A percentile compares a stretch with the other conserved stretches of the same genome.
phyloP scores from a whole-genome alignment of 1,284 basidiomycete species.

The Cutaneotrichosporon sp. region DNA sequence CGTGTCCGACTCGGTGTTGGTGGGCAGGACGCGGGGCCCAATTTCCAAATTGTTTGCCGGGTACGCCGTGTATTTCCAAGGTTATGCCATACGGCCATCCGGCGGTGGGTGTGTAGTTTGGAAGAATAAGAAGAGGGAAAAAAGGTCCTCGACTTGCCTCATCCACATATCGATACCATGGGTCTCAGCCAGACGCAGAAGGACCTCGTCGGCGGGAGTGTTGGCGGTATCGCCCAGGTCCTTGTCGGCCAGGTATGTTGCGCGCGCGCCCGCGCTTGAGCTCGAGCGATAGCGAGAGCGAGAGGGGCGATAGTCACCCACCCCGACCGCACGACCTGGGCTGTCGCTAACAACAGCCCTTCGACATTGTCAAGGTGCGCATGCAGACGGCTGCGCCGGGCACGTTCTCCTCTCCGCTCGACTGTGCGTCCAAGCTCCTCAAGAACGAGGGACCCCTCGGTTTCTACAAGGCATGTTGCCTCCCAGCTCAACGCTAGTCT shows the following conservation, averaged over 20 bases:
- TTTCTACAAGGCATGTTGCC: constrained; percentile 77
- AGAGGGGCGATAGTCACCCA: too few relatives aligned
- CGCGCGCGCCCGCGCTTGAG: too few relatives aligned
- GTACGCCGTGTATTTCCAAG: background rate
- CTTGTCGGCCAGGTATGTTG: constrained; percentile 68
- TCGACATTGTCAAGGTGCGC: constrained; percentile 92
- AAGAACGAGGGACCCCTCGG: constrained; percentile 87
- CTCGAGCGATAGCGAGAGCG: too few relatives aligned
- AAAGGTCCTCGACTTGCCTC: background rate
- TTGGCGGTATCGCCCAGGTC: constrained; percentile 83
- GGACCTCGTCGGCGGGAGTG: constrained; percentile 77
- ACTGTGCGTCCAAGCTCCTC: constrained; percentile 81
- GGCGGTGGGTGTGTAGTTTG: too few relatives aligned
- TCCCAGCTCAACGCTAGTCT: background rate
- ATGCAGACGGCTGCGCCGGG: constrained; percentile 92
- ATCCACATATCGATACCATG: constrained; percentile 9
- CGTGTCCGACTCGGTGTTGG: too few relatives aligned
- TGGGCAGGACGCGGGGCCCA: background rate
- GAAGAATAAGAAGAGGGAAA: too few relatives aligned
- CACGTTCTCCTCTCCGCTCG: constrained; percentile 78
- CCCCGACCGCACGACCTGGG: too few relatives aligned
- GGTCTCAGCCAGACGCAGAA: constrained; percentile 52
- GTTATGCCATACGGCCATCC: background rate
- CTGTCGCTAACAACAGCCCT: constrained; percentile 52
- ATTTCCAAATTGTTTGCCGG: background rate